Percentiles rank a stretch among this genome's conserved stretches.
phyloP scores from a whole-genome alignment of 2,329 filamentous ascomycete genomes.

The Dactylellina haptotyla region DNA sequence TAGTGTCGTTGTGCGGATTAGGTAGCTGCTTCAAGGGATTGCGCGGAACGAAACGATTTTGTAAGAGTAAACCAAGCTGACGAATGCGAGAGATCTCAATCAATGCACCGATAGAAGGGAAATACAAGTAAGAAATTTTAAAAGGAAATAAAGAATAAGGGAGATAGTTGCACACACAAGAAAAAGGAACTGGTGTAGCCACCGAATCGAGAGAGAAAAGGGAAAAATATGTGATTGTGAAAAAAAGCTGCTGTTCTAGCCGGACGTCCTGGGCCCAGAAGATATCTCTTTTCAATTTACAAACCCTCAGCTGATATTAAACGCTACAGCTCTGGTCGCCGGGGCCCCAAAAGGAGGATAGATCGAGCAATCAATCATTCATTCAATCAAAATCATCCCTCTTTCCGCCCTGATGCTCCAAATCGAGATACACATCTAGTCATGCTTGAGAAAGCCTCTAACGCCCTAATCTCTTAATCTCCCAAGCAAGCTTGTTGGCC shows the following conservation, averaged over 20 bases:
- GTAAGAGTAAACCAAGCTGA: conserved; percentile 30
- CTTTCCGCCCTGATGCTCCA: conserved; percentile 24
- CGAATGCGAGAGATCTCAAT: conserved; percentile 28
- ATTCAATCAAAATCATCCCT: too few species aligned
- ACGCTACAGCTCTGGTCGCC: neutral
- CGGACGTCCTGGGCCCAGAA: conserved; percentile 4
- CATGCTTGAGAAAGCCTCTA: neutral
- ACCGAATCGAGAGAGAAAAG: conserved; percentile 19
- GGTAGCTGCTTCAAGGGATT: conserved; percentile 50
- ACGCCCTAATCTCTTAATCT: conserved; percentile 22
- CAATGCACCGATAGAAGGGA: too few species aligned
- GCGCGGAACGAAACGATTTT: conserved; percentile 29
- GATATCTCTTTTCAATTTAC: conserved; percentile 36
- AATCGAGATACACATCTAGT: conserved; percentile 20
- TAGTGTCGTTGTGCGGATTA: conserved; percentile 40
- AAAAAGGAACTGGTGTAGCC: conserved; percentile 10
- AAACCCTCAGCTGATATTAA: conserved; percentile 6
- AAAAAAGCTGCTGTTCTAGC: conserved; percentile 20
- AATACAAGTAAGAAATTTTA: too few species aligned
- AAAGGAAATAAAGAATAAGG: conserved; percentile 2
- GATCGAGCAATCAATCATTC: conserved; percentile 15
- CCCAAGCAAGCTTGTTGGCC: conserved; percentile 4
- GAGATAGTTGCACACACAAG: too few species aligned
- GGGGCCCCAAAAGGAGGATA: neutral
- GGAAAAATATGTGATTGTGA: conserved; percentile 38